Conservation (phyloP, 805 yeast genomes). For the Wickerhamiella alocasiicola region DNA sequence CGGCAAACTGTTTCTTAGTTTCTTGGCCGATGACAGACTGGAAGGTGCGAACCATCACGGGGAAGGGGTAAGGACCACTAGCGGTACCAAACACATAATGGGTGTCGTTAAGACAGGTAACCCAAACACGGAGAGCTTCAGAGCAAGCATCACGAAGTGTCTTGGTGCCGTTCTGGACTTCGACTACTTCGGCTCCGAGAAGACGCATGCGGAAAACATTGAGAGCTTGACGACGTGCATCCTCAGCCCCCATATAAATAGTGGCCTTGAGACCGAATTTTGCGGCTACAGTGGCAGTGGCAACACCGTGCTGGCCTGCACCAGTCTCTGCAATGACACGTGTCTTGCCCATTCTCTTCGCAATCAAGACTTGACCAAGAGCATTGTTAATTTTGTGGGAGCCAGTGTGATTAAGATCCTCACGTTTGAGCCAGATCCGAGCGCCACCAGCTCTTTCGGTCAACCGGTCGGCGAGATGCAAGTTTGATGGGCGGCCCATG, state of each 20-base stretch:
- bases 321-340: constrained; percentile 39
- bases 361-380: constrained; percentile 34
- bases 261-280: constrained; percentile 80
- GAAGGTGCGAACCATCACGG: constrained; percentile 94
- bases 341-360: constrained; percentile 35
- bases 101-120: constrained; percentile 68
- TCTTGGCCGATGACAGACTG: constrained; percentile 94
- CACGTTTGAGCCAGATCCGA: constrained; percentile 95
- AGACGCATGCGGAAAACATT: constrained; percentile 96
- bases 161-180: constrained; percentile 88
- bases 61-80: constrained; percentile 98
- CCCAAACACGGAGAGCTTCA: constrained; percentile 96
- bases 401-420: constrained; percentile 52
- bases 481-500: constrained; percentile 91
- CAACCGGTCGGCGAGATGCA: constrained; percentile 83
- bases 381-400: constrained; percentile 39
- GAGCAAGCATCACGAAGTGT: constrained; percentile 96
- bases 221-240: constrained; percentile 94
- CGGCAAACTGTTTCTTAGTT: constrained; percentile 80
- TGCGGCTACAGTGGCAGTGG: constrained; percentile 40
- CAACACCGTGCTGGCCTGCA: constrained; percentile 42
- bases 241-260: constrained; percentile 98
- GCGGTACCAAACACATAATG: constrained; percentile 97
- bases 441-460: constrained; percentile 90
- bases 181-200: constrained; percentile 87